Percentiles rank a stretch among this genome's conserved stretches.
Conservation (phyloP, 2,329 filamentous ascomycete genomes). For the Metarhizium album region DNA sequence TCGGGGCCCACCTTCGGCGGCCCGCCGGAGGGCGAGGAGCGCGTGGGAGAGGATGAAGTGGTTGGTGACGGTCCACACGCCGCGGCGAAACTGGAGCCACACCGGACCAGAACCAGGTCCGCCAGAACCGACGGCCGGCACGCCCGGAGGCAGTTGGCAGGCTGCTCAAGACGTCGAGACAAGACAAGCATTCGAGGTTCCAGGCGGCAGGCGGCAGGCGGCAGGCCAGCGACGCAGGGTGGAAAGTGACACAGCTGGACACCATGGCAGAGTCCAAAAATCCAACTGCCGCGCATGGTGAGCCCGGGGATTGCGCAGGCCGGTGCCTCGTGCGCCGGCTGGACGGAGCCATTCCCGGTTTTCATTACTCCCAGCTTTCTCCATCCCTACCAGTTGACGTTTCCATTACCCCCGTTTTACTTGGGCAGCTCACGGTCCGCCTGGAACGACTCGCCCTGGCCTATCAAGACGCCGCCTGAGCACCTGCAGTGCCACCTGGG, state of each 20-base stretch:
- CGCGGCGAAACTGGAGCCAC: background rate
- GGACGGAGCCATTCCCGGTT: conserved; percentile 11
- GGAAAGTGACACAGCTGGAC: background rate
- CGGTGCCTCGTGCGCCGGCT: background rate
- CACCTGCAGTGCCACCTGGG: too few relatives aligned
- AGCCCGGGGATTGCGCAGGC: background rate
- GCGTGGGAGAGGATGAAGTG: background rate
- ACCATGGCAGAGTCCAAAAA: background rate
- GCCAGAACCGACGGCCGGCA: background rate
- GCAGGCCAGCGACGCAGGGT: too few relatives aligned
- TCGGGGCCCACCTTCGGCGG: conserved; percentile 4
- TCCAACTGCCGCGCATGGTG: background rate
- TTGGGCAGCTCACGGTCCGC: conserved; percentile 13
- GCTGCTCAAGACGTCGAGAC: background rate
- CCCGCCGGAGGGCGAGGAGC: conserved; percentile 1
- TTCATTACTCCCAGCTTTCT: conserved; percentile 27
- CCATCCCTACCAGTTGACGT: conserved; percentile 10
- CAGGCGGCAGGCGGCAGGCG: background rate
- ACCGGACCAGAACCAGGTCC: background rate
- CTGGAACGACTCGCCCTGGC: background rate
- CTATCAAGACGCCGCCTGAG: background rate
- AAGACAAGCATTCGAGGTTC: background rate
- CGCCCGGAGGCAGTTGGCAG: background rate
- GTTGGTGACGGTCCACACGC: background rate
- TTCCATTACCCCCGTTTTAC: conserved; percentile 29